A percentile compares a stretch with the other conserved stretches of the same genome.
Conservation (phyloP, 257 asterid genomes). For the Solanum pinnatisectum region DNA sequence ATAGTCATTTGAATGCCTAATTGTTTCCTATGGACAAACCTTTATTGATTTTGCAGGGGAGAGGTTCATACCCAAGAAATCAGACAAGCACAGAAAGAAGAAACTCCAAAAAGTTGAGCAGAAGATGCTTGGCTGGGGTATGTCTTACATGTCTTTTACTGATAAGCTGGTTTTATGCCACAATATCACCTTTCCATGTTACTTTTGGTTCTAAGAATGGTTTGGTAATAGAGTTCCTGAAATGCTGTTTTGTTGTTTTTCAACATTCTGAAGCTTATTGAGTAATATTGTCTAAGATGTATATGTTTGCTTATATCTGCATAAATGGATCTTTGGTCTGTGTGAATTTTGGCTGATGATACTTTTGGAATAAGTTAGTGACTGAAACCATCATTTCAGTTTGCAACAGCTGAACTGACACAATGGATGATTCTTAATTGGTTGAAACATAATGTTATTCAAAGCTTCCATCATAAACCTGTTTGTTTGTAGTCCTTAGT, state of each 20-base stretch:
- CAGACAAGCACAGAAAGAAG: slow-evolving; percentile 81
- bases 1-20: background rate
- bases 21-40: background rate
- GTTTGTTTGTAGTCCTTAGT: background rate
- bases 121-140: slow-evolving; percentile 99
- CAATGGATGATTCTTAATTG: background rate
- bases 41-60: slow-evolving; percentile 47
- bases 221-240: background rate
- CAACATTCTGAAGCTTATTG: background rate
- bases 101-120: slow-evolving; percentile 80
- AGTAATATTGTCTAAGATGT: background rate
- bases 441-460: background rate
- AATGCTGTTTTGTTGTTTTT: background rate
- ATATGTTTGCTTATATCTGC: background rate
- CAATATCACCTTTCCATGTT: background rate
- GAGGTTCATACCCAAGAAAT: slow-evolving; percentile 64
- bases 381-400: background rate
- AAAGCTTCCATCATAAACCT: background rate
- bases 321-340: background rate
- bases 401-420: background rate
- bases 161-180: background rate
- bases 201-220: background rate
- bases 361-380: background rate
- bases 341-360: background rate
- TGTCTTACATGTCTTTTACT: slow-evolving; percentile 4